These are phyloP conservation scores for Leccinum obscurum DNA, from an alignment of 768 basidiomycete species.

Conservation along the genomic window DNA sequence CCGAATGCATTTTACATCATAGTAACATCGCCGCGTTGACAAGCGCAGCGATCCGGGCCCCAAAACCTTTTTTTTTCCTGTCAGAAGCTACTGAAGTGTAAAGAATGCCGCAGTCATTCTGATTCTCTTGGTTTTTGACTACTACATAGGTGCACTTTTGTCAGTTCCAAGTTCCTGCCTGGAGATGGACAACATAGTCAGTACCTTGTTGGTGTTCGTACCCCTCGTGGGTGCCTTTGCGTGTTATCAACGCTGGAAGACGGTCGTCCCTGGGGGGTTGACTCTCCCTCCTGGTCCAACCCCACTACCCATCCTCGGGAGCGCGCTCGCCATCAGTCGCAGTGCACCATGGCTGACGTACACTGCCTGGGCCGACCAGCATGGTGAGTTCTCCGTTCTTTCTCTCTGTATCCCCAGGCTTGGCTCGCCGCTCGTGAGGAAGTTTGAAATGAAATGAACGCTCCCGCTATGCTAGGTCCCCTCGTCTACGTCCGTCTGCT, in stretches of 20 bases:
- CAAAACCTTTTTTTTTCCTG: too few species aligned
- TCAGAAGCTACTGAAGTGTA: too few species aligned
- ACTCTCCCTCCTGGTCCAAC: conserved; percentile 16
- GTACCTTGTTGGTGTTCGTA: not conserved
- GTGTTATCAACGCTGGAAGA: not conserved
- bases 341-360: conserved; percentile 16
- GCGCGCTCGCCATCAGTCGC: conserved; percentile 8
- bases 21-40: too few species aligned
- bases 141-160: too few species aligned
- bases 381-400: conserved; percentile 7
- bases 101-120: too few species aligned
- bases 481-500: conserved; percentile 3
- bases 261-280: not conserved
- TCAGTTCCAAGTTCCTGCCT: not conserved
- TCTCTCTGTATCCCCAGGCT: too few species aligned
- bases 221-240: not conserved
- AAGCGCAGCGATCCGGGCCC: too few species aligned
- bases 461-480: not conserved
- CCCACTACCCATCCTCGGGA: conserved; percentile 14
- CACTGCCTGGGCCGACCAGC: conserved; percentile 10
- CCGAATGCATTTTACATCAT: too few species aligned
- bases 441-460: not conserved
- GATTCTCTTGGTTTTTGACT: too few species aligned
- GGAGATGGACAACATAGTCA: not conserved
- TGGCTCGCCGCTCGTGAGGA: not conserved